Evolutionary conservation across 163 green algal genomes (phyloP), one percentile per base, ranked within the genome.

Genomic region (Scenedesmus sp.): DNA sequence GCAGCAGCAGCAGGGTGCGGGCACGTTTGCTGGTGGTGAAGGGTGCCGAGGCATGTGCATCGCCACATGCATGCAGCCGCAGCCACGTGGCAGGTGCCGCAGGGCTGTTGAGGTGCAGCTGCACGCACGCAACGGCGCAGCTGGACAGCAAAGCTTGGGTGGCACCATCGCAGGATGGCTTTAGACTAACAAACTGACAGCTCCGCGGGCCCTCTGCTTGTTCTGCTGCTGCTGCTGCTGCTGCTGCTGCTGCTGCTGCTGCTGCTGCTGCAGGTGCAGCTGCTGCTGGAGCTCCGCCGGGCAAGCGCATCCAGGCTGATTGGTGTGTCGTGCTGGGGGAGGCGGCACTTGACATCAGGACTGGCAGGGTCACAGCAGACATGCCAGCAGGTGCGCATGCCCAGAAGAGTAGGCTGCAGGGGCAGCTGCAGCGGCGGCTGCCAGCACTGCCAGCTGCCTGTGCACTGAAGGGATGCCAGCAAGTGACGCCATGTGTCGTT

Each of bases 281-380:
- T 82, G 37, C 73, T 82, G 37, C 37, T 15, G 82, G 82, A 10
- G 46, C 81, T 84, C n/a, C 22, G 20, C 20, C 37, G 13, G 87
- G 81, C 72, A 96, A 96, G 93, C 79, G 84, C 18, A 59, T 94
- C 70, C 80, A 93, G 81, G 85, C 91, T 3, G 93, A 96, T 56
- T 97, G 95, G 95, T 82, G 30, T 42, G 33, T 95, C 44, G 90
- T 96, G 22, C 83, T 97, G 78, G 95, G 95, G 0, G 95, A 97
- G 92, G 56, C 70, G 9, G 94, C 92, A 20, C 80, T 97, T 35
- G 94, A 96, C 93, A 95, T 96, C 42, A 81, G 93, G 26, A 78
- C 89, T 6, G 92, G 86, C n/a, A 37, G 88, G 7, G 89, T 94
- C 43, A 83, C 86, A 49, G 46, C 42, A 16, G 35, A 56, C 51